Conservation (phyloP, 1,139 yeast genomes). For the Pichia terricola region DNA sequence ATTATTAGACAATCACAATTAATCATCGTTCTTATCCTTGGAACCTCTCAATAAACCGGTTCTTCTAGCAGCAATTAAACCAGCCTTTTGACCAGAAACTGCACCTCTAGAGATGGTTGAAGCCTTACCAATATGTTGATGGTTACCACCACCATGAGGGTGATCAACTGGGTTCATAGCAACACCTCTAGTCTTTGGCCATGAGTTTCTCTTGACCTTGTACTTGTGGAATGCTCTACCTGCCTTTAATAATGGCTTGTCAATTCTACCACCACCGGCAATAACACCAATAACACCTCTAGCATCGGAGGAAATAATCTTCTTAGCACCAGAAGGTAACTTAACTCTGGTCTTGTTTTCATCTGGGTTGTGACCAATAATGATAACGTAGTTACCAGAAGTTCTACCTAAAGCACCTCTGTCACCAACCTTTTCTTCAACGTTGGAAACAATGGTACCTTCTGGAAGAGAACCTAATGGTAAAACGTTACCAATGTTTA, state of each 20-base stretch:
- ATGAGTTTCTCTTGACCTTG: constrained; percentile 97
- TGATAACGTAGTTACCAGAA: constrained; percentile 98
- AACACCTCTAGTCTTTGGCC: constrained; percentile 99
- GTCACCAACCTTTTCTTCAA: constrained; percentile 99
- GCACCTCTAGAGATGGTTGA: constrained; percentile 99
- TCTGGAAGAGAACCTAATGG: constrained; percentile 97
- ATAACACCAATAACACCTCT: constrained; percentile 99
- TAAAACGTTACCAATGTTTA: constrained; percentile 94
- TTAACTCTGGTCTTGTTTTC: constrained; percentile 98
- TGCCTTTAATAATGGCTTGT: constrained; percentile 98
- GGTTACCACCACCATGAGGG: constrained; percentile 99
- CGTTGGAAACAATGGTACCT: constrained; percentile 98
- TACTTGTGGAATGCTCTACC: constrained; percentile 99
- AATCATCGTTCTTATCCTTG: constrained; percentile 48
- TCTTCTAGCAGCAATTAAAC: constrained; percentile 99
- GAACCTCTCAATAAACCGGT: constrained; percentile 99
- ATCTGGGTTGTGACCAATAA: constrained; percentile 98
- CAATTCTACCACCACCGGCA: constrained; percentile 99
- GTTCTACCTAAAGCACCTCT: constrained; percentile 99
- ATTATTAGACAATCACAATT: constrained; percentile 24
- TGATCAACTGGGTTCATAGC: constrained; percentile 99
- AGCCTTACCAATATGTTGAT: constrained; percentile 99
- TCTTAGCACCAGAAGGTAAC: constrained; percentile 98
- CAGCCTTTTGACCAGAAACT: constrained; percentile 99
- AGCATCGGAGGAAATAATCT: constrained; percentile 87